These are phyloP conservation scores for Pythium oligandrum DNA, from an alignment of 352 stramenopile species.

Conservation along the genomic window DNA sequence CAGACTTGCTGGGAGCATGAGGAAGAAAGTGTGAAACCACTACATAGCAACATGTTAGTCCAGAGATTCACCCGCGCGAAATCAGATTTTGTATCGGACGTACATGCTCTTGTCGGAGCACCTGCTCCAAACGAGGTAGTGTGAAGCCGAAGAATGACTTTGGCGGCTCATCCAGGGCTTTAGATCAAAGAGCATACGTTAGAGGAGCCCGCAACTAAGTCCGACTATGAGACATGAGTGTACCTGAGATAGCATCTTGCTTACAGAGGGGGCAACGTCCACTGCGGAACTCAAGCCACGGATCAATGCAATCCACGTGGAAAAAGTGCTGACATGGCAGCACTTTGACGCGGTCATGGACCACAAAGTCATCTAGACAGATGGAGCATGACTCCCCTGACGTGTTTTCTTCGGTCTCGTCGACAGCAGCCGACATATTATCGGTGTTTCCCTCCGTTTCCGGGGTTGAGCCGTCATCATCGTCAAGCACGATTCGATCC, in stretches of 20 bases:
- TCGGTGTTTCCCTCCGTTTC: not conserved
- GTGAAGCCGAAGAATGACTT: constrained; percentile 66
- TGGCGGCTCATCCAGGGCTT: constrained; percentile 33
- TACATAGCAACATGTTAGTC: constrained; percentile 9
- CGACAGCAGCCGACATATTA: constrained; percentile 6
- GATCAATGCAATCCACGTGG: constrained; percentile 82
- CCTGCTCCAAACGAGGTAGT: constrained; percentile 53
- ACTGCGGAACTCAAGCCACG: constrained; percentile 77
- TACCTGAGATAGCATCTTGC: constrained; percentile 70
- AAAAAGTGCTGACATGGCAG: constrained; percentile 85
- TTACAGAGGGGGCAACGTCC: constrained; percentile 82
- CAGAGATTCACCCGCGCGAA: not conserved
- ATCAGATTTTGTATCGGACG: constrained; percentile 4
- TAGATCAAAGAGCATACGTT: not conserved
- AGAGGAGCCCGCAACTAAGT: not conserved
- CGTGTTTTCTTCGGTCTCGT: constrained; percentile 17
- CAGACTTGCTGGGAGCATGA: constrained; percentile 76
- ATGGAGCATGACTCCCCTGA: constrained; percentile 38
- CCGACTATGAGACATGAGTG: constrained; percentile 3
- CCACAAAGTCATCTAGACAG: constrained; percentile 71
- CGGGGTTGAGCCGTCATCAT: constrained; percentile 10
- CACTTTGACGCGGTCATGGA: constrained; percentile 57
- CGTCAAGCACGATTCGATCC: constrained; percentile 17
- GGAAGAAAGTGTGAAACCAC: constrained; percentile 76
- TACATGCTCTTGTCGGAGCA: constrained; percentile 77